Conservation (phyloP, 1,284 basidiomycete genomes). For the Trametes versicolor region DNA sequence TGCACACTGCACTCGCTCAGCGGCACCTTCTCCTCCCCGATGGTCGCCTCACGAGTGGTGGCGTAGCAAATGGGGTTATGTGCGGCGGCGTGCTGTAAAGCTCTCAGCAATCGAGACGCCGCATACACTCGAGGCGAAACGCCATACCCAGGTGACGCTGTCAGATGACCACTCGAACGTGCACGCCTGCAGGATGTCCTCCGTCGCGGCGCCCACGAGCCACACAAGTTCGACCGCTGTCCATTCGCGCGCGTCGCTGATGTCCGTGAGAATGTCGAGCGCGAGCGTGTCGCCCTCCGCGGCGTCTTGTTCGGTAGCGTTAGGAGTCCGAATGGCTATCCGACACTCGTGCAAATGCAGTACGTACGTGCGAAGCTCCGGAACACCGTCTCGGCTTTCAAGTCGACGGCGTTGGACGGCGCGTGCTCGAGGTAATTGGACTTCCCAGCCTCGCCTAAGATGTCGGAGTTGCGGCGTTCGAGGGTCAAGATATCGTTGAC, state of each 20-base stretch:
- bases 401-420: conserved; percentile 67
- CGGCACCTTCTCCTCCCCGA: conserved; percentile 17
- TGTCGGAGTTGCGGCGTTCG: conserved; percentile 48
- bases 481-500: conserved; percentile 53
- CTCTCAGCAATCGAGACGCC: conserved; percentile 2
- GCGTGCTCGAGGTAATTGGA: conserved; percentile 55
- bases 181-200: conserved; percentile 48
- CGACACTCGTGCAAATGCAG: conserved; percentile 1
- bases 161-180: conserved; percentile 52
- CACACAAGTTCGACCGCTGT: conserved; percentile 51
- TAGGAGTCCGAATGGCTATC: conserved; percentile 7
- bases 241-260: conserved; percentile 37
- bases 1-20: conserved; percentile 49
- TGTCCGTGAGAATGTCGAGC: conserved; percentile 52
- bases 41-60: conserved; percentile 18
- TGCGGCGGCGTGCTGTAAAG: conserved; percentile 30
- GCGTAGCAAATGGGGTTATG: conserved; percentile 35
- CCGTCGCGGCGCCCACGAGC: conserved; percentile 54
- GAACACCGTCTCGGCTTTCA: conserved; percentile 57
- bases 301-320: conserved; percentile 40
- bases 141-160: conserved; percentile 55
- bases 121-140: conserved; percentile 6
- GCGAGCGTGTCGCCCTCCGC: conserved; percentile 56
- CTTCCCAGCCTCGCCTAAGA: conserved; percentile 47
- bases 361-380: conserved; percentile 55